Evolutionary conservation across 495 filamentous ascomycete genomes (phyloP).

Genomic region (Aspergillus taichungensis): DNA sequence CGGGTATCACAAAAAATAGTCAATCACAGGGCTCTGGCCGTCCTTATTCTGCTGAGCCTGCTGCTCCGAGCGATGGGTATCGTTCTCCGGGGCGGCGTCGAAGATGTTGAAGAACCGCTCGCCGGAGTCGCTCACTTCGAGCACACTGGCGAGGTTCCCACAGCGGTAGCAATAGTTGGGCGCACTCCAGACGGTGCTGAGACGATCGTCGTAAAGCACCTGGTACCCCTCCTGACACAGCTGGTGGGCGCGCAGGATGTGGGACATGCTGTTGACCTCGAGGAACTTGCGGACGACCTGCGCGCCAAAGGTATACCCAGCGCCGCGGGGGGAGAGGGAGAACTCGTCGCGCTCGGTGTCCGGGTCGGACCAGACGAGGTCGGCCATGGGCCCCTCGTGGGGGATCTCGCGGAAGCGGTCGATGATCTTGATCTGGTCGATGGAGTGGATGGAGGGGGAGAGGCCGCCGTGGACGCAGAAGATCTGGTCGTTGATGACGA

Average conservation of each 20-base stretch:
- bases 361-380: conserved; percentile 95
- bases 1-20: conserved; percentile 65
- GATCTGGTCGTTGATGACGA: conserved; percentile 97
- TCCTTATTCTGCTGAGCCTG: conserved; percentile 52
- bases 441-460: conserved; percentile 92
- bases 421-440: conserved; percentile 99
- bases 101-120: conserved; percentile 96
- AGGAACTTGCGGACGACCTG: conserved; percentile 98
- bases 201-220: conserved; percentile 84
- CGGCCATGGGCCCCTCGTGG: conserved; percentile 98
- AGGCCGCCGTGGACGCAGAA: conserved; percentile 97
- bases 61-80: conserved; percentile 70
- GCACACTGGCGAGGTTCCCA: conserved; percentile 92
- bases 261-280: conserved; percentile 91
- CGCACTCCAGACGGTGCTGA: conserved; percentile 96
- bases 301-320: conserved; percentile 93
- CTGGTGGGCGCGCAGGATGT: conserved; percentile 94
- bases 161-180: conserved; percentile 96
- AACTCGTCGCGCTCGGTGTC: conserved; percentile 96
- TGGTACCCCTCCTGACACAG: conserved; percentile 96
- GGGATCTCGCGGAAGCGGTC: conserved; percentile 97
- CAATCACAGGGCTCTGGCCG: conserved; percentile 51
- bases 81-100: conserved; percentile 92
- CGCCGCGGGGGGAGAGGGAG: conserved; percentile 83
- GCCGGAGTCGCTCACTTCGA: conserved; percentile 88